phyloP scores from a whole-genome alignment of 1,284 basidiomycete genomes.

The Tilletiopsis washingtonensis region DNA sequence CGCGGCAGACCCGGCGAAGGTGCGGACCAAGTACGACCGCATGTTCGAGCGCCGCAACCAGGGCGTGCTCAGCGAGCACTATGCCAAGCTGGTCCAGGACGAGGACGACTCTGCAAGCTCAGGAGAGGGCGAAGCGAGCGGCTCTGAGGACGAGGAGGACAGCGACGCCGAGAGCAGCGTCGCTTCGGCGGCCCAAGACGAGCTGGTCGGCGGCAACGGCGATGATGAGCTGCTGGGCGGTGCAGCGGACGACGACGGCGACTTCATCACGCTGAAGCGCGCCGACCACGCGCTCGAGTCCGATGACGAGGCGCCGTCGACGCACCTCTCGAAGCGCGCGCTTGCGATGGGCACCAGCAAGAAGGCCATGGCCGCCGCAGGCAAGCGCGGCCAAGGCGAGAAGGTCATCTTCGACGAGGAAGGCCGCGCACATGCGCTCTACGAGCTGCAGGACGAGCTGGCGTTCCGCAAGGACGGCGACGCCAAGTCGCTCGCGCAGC shows the following conservation, averaged over 20 bases:
- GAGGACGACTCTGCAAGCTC: no score
- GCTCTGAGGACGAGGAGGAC: constrained; percentile 12
- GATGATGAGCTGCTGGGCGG: constrained; percentile 9
- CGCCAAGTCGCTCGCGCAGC: constrained; percentile 64
- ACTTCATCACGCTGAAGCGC: constrained; percentile 88
- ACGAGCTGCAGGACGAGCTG: constrained; percentile 61
- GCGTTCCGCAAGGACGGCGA: constrained; percentile 68
- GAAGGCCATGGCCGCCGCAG: constrained; percentile 65
- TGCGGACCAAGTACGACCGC: constrained; percentile 82
- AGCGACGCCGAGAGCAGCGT: constrained; percentile 9
- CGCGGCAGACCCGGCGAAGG: constrained; percentile 43
- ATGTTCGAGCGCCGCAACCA: constrained; percentile 98
- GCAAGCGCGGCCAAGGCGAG: constrained; percentile 74
- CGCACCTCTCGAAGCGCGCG: constrained; percentile 60
- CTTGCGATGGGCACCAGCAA: constrained; percentile 67
- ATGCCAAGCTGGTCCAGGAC: constrained; percentile 77
- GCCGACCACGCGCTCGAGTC: constrained; percentile 67
- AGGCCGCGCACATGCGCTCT: constrained; percentile 56
- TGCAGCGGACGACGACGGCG: constrained; percentile 45
- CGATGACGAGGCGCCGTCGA: constrained; percentile 10
- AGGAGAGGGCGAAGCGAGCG: constrained; percentile 41
- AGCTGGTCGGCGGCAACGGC: constrained; percentile 13
- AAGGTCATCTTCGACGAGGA: constrained; percentile 66
- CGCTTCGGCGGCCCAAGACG: constrained; percentile 10
- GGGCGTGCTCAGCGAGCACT: constrained; percentile 83